Base-by-base conservation (phyloP, 192 early-diverging fungal species). In the Coemansia sp. region DNA sequence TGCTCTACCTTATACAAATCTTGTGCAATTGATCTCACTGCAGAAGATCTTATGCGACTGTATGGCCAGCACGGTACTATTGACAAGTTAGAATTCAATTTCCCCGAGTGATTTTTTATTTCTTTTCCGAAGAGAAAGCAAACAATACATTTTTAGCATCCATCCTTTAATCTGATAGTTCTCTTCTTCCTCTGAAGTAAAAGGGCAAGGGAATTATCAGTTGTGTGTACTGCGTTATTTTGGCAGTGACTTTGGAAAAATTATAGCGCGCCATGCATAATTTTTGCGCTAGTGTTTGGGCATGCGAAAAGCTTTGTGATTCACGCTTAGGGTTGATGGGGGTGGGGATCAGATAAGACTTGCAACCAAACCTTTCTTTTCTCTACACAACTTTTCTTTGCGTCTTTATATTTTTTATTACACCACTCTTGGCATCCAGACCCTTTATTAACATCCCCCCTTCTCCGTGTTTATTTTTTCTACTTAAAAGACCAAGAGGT, bases 1-100 rank as follows among this genome's bases (percentile, higher is more conserved):
- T 66, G 71, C 66, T 63, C 72, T 17, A 67, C 72, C 21, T 46
- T 62, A 54, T 82, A 82, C 80, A 67, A 62, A 55, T 73, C 75
- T n/a, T 82, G 80, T 27, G 80, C 80, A 6, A 77, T 82, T 54
- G 80, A 82, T 11, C 65, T 82, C 42, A 82, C 80, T 20, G 80
- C 80, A 42, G 80, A 82, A 20, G 80, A 82, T 30, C 63, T 82
- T 57, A 64, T 77, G 74, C 74, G 80, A 50, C 59, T 77, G 23
- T 82, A 77, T 29, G 72, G 80, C 36, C 68, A 71, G 59, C 61
- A 74, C 51, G 66, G 72, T n/a, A 66, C 63, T n/a, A 64, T 81
- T 63, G 69, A 70, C 22, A 81, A 81, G 70, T 74, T 81, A 20
- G 62, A 55, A 19, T 14, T 29, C 0, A 3, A 21, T 20, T 25